A percentile compares a stretch with the other conserved stretches of the same genome.
Evolutionary conservation across 2,329 filamentous ascomycete genomes (phyloP).

Genomic region (Biscogniauxia mediterranea): DNA sequence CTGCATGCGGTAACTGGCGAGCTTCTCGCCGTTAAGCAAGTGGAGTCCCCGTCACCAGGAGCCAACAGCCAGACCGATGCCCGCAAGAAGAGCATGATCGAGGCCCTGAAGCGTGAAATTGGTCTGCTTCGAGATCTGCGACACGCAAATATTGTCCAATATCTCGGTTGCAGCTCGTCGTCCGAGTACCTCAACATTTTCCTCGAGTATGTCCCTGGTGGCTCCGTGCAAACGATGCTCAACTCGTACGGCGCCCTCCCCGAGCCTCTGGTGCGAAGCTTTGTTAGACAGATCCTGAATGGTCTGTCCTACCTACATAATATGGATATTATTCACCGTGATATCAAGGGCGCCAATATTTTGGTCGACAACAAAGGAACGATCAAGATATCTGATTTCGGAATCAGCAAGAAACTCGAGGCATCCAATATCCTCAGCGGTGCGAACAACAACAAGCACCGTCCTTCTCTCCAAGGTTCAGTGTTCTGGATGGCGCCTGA

Average conservation of each 20-base stretch:
- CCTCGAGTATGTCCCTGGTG: constrained; percentile 96
- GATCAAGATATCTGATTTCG: constrained; percentile 99
- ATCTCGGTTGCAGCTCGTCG: constrained; percentile 91
- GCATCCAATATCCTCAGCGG: constrained; percentile 78
- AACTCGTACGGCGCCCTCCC: constrained; percentile 96
- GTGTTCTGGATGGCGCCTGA: constrained; percentile 99
- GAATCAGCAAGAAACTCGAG: constrained; percentile 97
- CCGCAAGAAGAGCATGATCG: constrained; percentile 97
- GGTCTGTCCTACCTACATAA: constrained; percentile 92
- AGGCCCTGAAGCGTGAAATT: constrained; percentile 95
- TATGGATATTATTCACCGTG: constrained; percentile 94
- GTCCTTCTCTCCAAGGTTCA: constrained; percentile 86
- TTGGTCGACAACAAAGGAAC: constrained; percentile 98
- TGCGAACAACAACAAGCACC: constrained; percentile 65
- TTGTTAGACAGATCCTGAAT: constrained; percentile 91
- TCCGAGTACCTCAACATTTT: constrained; percentile 97
- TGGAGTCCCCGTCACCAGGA: constrained; percentile 79
- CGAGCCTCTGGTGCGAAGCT: constrained; percentile 91
- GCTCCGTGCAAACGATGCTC: constrained; percentile 96
- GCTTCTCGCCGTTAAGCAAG: constrained; percentile 97
- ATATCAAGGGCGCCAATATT: constrained; percentile 99
- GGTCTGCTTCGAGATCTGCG: constrained; percentile 89
- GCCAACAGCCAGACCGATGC: constrained; percentile 79
- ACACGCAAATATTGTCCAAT: constrained; percentile 97
- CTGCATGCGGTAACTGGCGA: constrained; percentile 95